phyloP scores from a whole-genome alignment of 2,329 filamentous ascomycete genomes.

The Fusarium decemcellulare region DNA sequence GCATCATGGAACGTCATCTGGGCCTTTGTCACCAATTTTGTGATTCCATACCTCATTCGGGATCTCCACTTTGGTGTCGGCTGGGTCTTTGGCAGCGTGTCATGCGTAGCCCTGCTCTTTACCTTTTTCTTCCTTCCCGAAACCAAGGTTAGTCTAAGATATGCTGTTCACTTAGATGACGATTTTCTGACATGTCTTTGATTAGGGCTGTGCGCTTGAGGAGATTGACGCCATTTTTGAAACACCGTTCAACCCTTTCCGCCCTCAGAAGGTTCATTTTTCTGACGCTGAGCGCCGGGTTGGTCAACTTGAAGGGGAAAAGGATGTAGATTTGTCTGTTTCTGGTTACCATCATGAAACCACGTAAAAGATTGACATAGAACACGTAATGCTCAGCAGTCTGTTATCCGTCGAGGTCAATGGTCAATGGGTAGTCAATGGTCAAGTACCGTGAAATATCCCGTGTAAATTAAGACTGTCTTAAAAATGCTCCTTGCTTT shows the following conservation, averaged over 20 bases:
- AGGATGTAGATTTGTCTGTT: not conserved
- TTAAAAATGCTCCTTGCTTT: too few relatives aligned
- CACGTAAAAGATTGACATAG: not conserved
- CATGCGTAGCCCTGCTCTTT: conserved; percentile 14
- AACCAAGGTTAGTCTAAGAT: not conserved
- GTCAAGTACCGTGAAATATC: too few relatives aligned
- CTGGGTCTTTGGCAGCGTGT: conserved; percentile 26
- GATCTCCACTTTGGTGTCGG: conserved; percentile 21
- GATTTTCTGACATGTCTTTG: not conserved
- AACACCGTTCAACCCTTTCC: conserved; percentile 6
- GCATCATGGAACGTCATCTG: conserved; percentile 25
- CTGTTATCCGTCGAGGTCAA: not conserved
- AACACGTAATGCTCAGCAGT: too few relatives aligned
- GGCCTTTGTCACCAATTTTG: conserved; percentile 29
- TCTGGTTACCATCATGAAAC: not conserved
- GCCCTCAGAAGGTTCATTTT: not conserved
- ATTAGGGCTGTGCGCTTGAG: not conserved
- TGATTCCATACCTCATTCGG: conserved; percentile 27
- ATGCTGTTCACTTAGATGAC: not conserved
- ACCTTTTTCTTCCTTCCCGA: conserved; percentile 37
- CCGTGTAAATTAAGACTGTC: too few relatives aligned
- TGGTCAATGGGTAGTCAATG: too few relatives aligned
- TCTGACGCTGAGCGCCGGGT: not conserved
- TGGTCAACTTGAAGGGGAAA: not conserved
- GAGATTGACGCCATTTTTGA: conserved; percentile 1